phyloP scores from a whole-genome alignment of 768 basidiomycete genomes.

The Suillus tomentosus region DNA sequence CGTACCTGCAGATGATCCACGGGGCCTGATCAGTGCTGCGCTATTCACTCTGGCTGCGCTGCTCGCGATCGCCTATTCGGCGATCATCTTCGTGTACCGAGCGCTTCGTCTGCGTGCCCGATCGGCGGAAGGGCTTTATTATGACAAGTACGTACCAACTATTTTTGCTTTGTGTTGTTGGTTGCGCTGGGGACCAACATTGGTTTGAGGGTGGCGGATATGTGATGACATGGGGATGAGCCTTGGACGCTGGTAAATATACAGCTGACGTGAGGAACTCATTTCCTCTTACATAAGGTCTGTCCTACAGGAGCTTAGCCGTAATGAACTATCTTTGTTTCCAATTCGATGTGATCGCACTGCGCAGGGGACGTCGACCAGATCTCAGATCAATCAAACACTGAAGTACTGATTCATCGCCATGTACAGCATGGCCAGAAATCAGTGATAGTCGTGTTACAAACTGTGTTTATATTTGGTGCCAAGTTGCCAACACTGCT shows the following conservation, averaged over 20 bases:
- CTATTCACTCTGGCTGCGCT: slow-evolving; percentile 92
- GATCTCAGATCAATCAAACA: no score
- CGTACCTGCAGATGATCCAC: slow-evolving; percentile 64
- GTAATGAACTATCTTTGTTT: no score
- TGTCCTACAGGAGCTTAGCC: no score
- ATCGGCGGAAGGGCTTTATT: slow-evolving; percentile 80
- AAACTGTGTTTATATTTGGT: no score
- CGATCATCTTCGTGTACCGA: slow-evolving; percentile 76
- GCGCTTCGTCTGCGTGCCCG: slow-evolving; percentile 66
- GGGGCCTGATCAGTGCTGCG: slow-evolving; percentile 83
- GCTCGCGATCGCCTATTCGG: slow-evolving; percentile 84
- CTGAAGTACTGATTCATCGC: no score
- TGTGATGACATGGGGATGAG: slow-evolving; percentile 38
- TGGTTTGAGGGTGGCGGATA: slow-evolving; percentile 73
- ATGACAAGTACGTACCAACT: slow-evolving; percentile 88
- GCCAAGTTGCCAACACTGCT: no score
- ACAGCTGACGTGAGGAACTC: no score
- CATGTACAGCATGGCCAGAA: no score
- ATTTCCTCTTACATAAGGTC: no score
- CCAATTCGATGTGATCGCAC: no score
- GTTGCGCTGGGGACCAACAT: slow-evolving; percentile 76
- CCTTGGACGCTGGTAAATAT: slow-evolving; percentile 9
- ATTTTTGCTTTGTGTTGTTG: slow-evolving; percentile 69
- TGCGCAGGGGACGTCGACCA: no score
- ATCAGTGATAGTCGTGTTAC: no score